Evolutionary conservation across 2,329 filamentous ascomycete species (phyloP).

Genomic region (Corinectria fuckeliana): DNA sequence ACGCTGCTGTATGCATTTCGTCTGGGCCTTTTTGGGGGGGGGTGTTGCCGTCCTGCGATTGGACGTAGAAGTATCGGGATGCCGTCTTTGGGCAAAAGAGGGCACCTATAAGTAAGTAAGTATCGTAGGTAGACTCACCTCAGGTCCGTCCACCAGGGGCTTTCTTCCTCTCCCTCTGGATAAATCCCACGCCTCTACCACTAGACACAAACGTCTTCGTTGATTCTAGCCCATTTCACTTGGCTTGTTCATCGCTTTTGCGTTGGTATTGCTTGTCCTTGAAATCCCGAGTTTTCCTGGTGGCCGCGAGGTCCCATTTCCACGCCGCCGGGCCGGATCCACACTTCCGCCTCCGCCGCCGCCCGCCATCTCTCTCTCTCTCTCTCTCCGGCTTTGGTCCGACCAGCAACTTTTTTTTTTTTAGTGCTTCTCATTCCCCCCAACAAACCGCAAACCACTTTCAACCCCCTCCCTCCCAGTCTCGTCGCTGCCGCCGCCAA

Average conservation of each 20-base stretch:
- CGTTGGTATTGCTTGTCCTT: too few relatives aligned
- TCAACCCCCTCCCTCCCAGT: background rate
- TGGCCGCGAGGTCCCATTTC: background rate
- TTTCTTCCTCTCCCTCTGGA: background rate
- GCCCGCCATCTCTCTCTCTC: too few relatives aligned
- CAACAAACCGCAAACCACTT: too few relatives aligned
- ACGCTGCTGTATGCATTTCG: background rate
- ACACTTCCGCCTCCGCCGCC: background rate
- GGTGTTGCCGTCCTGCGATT: conserved; percentile 20
- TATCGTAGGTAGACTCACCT: too few relatives aligned
- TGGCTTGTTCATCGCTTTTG: background rate
- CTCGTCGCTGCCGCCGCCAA: background rate
- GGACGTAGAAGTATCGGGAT: conserved; percentile 25
- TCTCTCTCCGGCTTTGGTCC: too few relatives aligned
- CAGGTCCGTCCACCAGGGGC: too few relatives aligned
- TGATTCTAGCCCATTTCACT: background rate
- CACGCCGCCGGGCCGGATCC: conserved; percentile 6
- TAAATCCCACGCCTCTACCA: too few relatives aligned
- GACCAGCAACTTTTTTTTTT: too few relatives aligned
- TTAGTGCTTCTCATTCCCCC: too few relatives aligned
- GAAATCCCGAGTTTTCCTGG: background rate
- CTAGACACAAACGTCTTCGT: background rate
- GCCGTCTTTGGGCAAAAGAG: conserved; percentile 18
- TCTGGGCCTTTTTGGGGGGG: background rate
- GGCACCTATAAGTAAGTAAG: too few relatives aligned